Percentiles rank a stretch among this genome's conserved stretches.
Conservation (phyloP, 495 filamentous ascomycete genomes). For the Lophiostoma macrostomum region DNA sequence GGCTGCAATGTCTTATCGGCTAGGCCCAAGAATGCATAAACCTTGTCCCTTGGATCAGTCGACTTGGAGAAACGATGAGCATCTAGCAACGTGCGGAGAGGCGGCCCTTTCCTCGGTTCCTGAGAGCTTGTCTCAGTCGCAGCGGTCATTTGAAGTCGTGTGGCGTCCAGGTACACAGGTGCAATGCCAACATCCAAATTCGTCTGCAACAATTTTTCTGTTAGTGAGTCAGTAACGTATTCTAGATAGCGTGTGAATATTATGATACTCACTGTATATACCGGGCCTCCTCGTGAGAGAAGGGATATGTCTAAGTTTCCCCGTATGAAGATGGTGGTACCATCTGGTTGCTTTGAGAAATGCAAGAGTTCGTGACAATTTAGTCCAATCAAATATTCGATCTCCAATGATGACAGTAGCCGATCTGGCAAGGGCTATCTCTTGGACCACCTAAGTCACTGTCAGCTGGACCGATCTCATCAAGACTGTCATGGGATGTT, state of each 20-base stretch:
- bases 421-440: slow-evolving; percentile 22
- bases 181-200: slow-evolving; percentile 14
- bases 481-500: too few species aligned
- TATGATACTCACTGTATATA: too few species aligned
- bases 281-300: slow-evolving; percentile 10
- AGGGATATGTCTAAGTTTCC: slow-evolving; percentile 20
- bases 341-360: slow-evolving; percentile 24
- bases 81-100: slow-evolving; percentile 22
- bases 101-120: slow-evolving; percentile 6
- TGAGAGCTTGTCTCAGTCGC: neutral
- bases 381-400: slow-evolving; percentile 21
- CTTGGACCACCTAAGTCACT: slow-evolving; percentile 28
- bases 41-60: slow-evolving; percentile 28
- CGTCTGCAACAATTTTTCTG: slow-evolving; percentile 12
- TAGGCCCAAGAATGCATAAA: slow-evolving; percentile 28
- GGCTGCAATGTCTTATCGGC: slow-evolving; percentile 16
- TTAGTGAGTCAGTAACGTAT: too few species aligned
- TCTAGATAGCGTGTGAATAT: too few species aligned
- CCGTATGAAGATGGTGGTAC: slow-evolving; percentile 30
- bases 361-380: slow-evolving; percentile 19
- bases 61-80: slow-evolving; percentile 28
- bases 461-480: too few species aligned
- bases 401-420: slow-evolving; percentile 20
- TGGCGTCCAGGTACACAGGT: slow-evolving; percentile 21
- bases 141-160: slow-evolving; percentile 9